Percentiles rank a stretch among this genome's conserved stretches.
phyloP scores from a whole-genome alignment of 2,329 filamentous ascomycete species.

The Fusarium xyrophilum region DNA sequence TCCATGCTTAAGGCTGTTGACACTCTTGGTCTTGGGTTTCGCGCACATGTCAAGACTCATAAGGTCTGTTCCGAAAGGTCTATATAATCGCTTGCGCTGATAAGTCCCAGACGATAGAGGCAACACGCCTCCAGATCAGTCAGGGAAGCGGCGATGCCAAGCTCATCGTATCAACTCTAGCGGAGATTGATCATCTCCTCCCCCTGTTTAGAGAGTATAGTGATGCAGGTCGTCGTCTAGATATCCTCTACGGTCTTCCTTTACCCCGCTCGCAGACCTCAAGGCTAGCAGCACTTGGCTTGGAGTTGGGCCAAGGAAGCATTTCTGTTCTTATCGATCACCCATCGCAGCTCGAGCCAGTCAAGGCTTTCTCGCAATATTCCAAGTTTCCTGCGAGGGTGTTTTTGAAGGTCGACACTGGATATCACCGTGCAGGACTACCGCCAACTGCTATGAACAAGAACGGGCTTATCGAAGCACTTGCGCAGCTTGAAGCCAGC shows the following conservation, averaged over 20 bases:
- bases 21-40: conserved; percentile 59
- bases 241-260: conserved; percentile 67
- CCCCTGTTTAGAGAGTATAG: conserved; percentile 55
- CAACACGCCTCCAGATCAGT: conserved; percentile 63
- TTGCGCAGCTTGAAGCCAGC: conserved; percentile 39
- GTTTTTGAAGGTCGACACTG: conserved; percentile 69
- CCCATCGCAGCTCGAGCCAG: conserved; percentile 51
- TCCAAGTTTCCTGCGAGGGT: conserved; percentile 47
- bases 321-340: conserved; percentile 67
- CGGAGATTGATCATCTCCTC: conserved; percentile 63
- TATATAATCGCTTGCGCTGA: accelerated
- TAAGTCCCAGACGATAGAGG: conserved; percentile 56
- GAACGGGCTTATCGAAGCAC: conserved; percentile 47
- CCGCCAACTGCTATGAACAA: conserved; percentile 51
- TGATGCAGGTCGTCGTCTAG: conserved; percentile 26
- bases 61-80: conserved; percentile 52
- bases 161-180: conserved; percentile 66
- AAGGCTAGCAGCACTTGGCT: conserved; percentile 56
- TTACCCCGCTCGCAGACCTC: conserved; percentile 60
- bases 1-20: conserved; percentile 61
- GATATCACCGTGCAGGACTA: conserved; percentile 68
- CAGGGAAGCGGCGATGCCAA: conserved; percentile 49
- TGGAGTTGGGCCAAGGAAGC: conserved; percentile 52
- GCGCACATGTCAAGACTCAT: conserved; percentile 71
- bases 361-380: conserved; percentile 44